Percentiles rank a stretch among this genome's conserved stretches.
These are phyloP conservation scores for Penicillium sp. DNA, from an alignment of 2,329 filamentous ascomycete species.

Conservation along the genomic window DNA sequence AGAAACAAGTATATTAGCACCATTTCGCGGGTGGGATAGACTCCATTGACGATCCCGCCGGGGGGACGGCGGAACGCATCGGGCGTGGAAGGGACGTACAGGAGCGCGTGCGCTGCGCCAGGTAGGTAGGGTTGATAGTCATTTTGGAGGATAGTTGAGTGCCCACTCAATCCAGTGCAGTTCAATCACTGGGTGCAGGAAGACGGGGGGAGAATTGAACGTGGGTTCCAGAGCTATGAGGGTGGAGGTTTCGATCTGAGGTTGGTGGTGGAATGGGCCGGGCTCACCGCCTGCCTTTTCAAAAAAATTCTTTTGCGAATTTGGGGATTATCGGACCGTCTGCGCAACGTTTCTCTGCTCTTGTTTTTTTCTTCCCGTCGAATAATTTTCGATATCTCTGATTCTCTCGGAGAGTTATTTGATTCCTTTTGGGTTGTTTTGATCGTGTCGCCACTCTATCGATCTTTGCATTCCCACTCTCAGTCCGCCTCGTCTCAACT, in stretches of 20 bases:
- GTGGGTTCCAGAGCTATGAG: slow-evolving; percentile 21
- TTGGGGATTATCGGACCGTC: slow-evolving; percentile 11
- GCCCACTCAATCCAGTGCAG: slow-evolving; percentile 16
- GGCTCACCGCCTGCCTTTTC: slow-evolving; percentile 34
- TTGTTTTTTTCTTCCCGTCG: slow-evolving; percentile 4
- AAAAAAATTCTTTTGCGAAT: slow-evolving; percentile 28
- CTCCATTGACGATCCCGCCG: slow-evolving; percentile 11
- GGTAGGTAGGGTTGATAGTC: slow-evolving; percentile 87
- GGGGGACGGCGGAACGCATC: slow-evolving; percentile 16
- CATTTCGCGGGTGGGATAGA: not conserved
- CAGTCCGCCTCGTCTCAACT: slow-evolving; percentile 4
- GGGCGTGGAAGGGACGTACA: slow-evolving; percentile 48
- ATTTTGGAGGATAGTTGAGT: slow-evolving; percentile 42
- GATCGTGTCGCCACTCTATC: not conserved
- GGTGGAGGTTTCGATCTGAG: slow-evolving; percentile 21
- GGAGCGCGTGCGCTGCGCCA: slow-evolving; percentile 69
- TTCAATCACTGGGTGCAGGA: slow-evolving; percentile 15
- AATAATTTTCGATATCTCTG: slow-evolving; percentile 1
- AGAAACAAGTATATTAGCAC: slow-evolving; percentile 21
- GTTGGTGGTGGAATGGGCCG: slow-evolving; percentile 17
- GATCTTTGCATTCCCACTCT: not conserved
- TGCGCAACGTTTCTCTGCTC: slow-evolving; percentile 9
- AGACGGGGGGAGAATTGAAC: slow-evolving; percentile 14
- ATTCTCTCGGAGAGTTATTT: not conserved
- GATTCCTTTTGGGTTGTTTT: not conserved